Base-by-base conservation (phyloP, 805 yeast genomes). In the Saccharomycopsis amapae region DNA sequence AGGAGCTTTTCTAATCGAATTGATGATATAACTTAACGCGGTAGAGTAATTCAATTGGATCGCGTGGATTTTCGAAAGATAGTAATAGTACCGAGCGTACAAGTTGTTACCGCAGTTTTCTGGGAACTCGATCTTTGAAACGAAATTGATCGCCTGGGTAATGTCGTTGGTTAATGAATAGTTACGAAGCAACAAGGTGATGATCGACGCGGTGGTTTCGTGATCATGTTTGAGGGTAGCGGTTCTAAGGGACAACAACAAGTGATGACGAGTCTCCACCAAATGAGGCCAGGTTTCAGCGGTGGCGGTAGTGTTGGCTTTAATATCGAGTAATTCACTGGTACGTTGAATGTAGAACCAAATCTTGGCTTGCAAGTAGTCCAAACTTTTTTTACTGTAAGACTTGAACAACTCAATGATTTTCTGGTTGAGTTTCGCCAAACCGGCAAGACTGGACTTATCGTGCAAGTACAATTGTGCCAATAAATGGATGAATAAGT, bases 1-100 rank as follows among this genome's bases (percentile, higher is more conserved):
- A 23, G 99, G 97, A 7, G 95, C 89, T 63, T 93, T 93, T 68
- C 98, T 81, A 44, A 89, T 83, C 2, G 98, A 96, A n/a, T 93
- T 87, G 46, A 87, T 84, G 46, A 85, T 85, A 60, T 79, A 87
- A 58, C 89, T 96, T 58, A 83, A 81, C 1, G 97, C 96, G 17
- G 85, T 71, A 1, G 95, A 79, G 64, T 93, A 93, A 65, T 93
- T 89, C 56, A 93, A 76, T 68, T 90, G 97, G 54, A 93, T 81
- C 3, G 97, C 87, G 57, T 79, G 79, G 58, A 93, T 85, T 54
- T 84, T 80, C n/a, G 96, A 90, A 61, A 88, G 68, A 60, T 93
- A 93, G 66, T 83, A 93, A 65, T 79, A 83, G 62, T 88, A 89
- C 65, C 99, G 78, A 6, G 97, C 95, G 40, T 82, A 87, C 58